Base-by-base conservation (phyloP, 345 rosid species). In the Pugionium cornutum region DNA sequence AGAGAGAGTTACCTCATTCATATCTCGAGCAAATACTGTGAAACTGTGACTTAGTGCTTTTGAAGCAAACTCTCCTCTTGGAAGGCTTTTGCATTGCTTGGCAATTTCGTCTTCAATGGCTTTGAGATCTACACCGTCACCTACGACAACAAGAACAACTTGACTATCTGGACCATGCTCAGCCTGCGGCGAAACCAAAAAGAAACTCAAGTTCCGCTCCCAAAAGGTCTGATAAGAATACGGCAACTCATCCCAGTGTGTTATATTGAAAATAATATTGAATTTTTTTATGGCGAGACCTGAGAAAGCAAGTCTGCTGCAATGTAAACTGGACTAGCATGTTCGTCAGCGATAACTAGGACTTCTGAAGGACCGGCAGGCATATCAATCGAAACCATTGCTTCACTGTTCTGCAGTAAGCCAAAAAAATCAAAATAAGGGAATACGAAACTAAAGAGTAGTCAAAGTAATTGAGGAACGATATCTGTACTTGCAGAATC, bases 291-390 rank as follows among this genome's bases (percentile, higher is more conserved):
- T 18, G 18, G 18, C 18, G 18, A 18, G 18, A 92, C 97, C 97
- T 94, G 97, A 50, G 97, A 94, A 48, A 94, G 83, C 67, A 94
- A 82, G 79, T 94, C 99, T 3, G 91, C 86, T 74, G 97, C 97
- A 78, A 94, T 80, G 79, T 94, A 90, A 50, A 82, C 85, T 53
- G 99, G 97, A 69, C 51, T 85, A 29, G 97, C 90, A 82, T 77
- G 66, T 67, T 75, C 79, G 64, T 94, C 97, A 42, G 97, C 99
- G 77, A 90, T 86, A 47, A 94, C 97, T 56, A 90, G 58, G 56
- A 90, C 99, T 77, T 94, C 97, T 4, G 96, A 94, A 83, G 97
- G 99, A 43, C 97, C 99, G 61, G 97, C 99, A 48, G 97, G 99
- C 99, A 94, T 90, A 85, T 94, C 99, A 75, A 94, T 94, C 1